Percentiles rank a stretch among this genome's conserved stretches.
Conservation (phyloP, 768 basidiomycete species). For the Rhizopogon vulgaris region DNA sequence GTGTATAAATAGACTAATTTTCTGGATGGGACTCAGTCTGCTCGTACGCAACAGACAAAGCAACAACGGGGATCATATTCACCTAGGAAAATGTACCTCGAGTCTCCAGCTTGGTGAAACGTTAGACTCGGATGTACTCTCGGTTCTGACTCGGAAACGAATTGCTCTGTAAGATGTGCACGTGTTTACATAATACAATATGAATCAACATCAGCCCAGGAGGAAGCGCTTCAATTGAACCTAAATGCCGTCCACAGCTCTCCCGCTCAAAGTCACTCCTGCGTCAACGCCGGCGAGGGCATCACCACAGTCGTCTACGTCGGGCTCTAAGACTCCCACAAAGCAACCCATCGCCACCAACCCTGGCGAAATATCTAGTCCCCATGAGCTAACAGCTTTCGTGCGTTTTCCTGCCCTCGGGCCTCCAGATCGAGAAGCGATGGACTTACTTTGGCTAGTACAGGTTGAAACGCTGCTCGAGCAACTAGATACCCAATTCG, state of each 20-base stretch:
- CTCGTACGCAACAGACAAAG: too few species aligned
- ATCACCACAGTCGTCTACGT: conserved; percentile 9
- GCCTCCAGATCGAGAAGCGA: neutral
- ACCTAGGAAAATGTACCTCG: too few species aligned
- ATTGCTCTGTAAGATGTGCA: too few species aligned
- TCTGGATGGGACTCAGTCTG: too few species aligned
- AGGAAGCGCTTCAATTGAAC: neutral
- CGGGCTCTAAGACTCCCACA: conserved; percentile 37
- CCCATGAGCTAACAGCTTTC: conserved; percentile 91
- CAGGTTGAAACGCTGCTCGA: conserved; percentile 87
- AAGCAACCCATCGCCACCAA: conserved; percentile 32
- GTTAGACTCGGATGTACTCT: too few species aligned
- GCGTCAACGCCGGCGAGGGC: conserved; percentile 46
- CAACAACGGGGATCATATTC: too few species aligned
- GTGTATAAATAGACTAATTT: too few species aligned
- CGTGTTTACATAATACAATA: neutral
- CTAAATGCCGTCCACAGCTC: conserved; percentile 44
- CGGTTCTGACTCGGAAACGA: too few species aligned
- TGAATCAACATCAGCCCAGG: too few species aligned
- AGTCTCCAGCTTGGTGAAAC: too few species aligned
- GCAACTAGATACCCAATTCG: conserved; percentile 85
- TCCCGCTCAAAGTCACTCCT: conserved; percentile 61
- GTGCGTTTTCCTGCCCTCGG: conserved; percentile 41
- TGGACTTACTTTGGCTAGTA: neutral
- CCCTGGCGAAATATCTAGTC: conserved; percentile 75